Percentiles rank a stretch among this genome's conserved stretches.
Evolutionary conservation across 805 yeast genomes (phyloP).

Genomic region (Candida lessepsii): DNA sequence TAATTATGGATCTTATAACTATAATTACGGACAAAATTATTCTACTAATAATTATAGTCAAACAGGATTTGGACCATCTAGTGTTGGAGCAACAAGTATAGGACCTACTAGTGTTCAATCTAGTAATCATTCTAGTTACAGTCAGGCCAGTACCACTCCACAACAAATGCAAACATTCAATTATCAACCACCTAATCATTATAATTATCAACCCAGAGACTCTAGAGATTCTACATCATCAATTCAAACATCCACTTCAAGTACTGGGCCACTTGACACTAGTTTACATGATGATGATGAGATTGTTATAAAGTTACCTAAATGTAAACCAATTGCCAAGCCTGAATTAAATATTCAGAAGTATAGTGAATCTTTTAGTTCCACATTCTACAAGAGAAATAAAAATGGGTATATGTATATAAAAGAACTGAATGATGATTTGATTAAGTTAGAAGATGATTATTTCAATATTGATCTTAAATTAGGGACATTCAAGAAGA

Average conservation of each 20-base stretch:
- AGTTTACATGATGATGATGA: slow-evolving; percentile 4
- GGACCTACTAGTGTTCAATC: slow-evolving; percentile 5
- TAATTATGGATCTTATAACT: neutral
- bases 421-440: slow-evolving; percentile 26
- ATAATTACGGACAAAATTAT: slow-evolving; percentile 2
- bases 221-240: slow-evolving; percentile 6
- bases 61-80: slow-evolving; percentile 2
- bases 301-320: slow-evolving; percentile 6
- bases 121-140: slow-evolving; percentile 6
- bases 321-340: slow-evolving; percentile 8
- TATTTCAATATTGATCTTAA: slow-evolving; percentile 10
- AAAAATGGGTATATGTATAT: slow-evolving; percentile 34
- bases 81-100: slow-evolving; percentile 2
- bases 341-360: slow-evolving; percentile 15
- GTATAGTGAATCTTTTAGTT: slow-evolving; percentile 22
- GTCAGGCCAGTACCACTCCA: slow-evolving; percentile 1
- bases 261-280: neutral
- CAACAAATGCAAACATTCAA: neutral
- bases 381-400: slow-evolving; percentile 35
- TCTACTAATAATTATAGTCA: slow-evolving; percentile 1
- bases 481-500: slow-evolving; percentile 6
- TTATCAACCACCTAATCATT: slow-evolving; percentile 1
- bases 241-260: neutral
- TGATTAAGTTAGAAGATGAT: slow-evolving; percentile 15
- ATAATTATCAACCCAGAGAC: slow-evolving; percentile 2